These are phyloP conservation scores for Globisporangium perplexum DNA, from an alignment of 352 stramenopile species.

Conservation along the genomic window DNA sequence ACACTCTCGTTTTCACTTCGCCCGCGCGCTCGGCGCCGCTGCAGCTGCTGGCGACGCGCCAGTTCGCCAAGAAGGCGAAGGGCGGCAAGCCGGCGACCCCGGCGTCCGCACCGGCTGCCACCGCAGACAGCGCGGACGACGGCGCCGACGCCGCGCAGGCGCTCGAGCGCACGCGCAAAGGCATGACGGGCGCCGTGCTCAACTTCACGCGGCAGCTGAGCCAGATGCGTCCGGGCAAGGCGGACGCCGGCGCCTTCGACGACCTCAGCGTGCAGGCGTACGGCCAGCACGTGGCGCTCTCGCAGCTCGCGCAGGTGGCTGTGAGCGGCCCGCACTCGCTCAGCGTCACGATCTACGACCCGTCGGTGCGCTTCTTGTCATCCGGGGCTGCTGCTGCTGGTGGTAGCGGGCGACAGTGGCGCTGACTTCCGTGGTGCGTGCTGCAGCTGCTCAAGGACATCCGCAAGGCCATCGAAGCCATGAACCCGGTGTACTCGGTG, in stretches of 20 bases:
- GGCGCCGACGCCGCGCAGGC: slow-evolving; percentile 20
- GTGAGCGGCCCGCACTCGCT: slow-evolving; percentile 59
- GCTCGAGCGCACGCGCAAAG: slow-evolving; percentile 64
- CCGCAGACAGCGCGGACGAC: neutral
- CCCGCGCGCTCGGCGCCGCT: slow-evolving; percentile 1
- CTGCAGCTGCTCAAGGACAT: slow-evolving; percentile 58
- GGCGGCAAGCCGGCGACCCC: slow-evolving; percentile 21
- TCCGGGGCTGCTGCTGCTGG: neutral
- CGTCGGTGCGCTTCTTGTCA: slow-evolving; percentile 38
- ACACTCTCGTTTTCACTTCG: slow-evolving; percentile 1
- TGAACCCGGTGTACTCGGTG: slow-evolving; percentile 73
- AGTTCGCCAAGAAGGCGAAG: slow-evolving; percentile 68
- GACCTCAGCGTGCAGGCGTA: slow-evolving; percentile 77
- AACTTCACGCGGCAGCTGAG: slow-evolving; percentile 68
- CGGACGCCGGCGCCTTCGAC: slow-evolving; percentile 80
- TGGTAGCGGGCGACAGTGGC: neutral
- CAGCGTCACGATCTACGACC: slow-evolving; percentile 74
- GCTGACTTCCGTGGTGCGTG: neutral
- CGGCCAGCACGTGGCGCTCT: slow-evolving; percentile 67
- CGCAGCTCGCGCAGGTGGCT: slow-evolving; percentile 72
- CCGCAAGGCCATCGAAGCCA: slow-evolving; percentile 64
- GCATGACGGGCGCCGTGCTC: slow-evolving; percentile 73
- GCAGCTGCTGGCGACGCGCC: slow-evolving; percentile 18
- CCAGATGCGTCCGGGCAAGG: slow-evolving; percentile 76
- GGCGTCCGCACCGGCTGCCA: slow-evolving; percentile 4